Conservation (phyloP, 1,284 basidiomycete genomes). For the Papiliotrema terrestris region DNA sequence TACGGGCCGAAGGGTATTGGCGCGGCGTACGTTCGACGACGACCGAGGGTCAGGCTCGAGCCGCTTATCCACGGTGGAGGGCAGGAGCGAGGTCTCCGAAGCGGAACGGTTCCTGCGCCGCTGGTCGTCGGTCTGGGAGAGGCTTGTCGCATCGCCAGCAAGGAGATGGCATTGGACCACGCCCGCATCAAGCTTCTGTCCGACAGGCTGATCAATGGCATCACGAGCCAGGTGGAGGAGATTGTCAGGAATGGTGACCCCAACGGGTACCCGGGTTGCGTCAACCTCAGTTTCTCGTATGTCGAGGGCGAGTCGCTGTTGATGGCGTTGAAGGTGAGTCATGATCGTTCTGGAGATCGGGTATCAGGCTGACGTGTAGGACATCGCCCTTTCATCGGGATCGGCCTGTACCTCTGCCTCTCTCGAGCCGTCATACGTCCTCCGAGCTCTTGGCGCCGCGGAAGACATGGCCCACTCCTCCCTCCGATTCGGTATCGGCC, state of each 20-base stretch:
- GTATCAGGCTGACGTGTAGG: constrained; percentile 52
- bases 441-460: constrained; percentile 90
- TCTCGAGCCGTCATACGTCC: constrained; percentile 95
- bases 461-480: constrained; percentile 99
- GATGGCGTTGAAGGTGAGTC: constrained; percentile 81
- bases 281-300: constrained; percentile 94
- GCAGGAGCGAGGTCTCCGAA: constrained; percentile 92
- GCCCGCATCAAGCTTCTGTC: constrained; percentile 71
- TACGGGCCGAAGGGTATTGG: constrained; percentile 98
- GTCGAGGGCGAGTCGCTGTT: constrained; percentile 96
- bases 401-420: constrained; percentile 98
- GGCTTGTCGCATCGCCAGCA: constrained; percentile 84
- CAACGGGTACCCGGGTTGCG: constrained; percentile 83
- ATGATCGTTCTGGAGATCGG: neutral
- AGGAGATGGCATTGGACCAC: constrained; percentile 91
- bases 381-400: constrained; percentile 94
- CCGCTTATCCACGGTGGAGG: constrained; percentile 95
- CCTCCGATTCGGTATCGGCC: constrained; percentile 93
- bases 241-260: constrained; percentile 92
- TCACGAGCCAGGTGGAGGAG: constrained; percentile 79
- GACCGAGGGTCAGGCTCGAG: constrained; percentile 90
- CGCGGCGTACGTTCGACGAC: constrained; percentile 86
- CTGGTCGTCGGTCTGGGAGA: constrained; percentile 92
- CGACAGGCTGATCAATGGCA: constrained; percentile 73
- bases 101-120: constrained; percentile 87